Evolutionary conservation across 805 yeast species (phyloP), one percentile per base, ranked within the genome.

Genomic region (Candida glaebosa): DNA sequence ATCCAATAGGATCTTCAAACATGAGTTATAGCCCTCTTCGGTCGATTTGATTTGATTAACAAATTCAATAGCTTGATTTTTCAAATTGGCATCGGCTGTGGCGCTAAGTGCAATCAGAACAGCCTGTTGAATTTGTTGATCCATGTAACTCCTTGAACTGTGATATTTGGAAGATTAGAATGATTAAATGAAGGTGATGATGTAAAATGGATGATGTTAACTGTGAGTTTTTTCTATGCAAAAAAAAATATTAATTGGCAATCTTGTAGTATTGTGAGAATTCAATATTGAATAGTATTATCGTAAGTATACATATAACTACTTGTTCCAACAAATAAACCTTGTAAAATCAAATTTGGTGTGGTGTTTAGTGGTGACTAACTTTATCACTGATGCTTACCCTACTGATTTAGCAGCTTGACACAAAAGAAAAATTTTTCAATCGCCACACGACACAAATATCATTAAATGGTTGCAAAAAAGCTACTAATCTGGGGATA

Each of bases 51-150:
- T 61, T 45, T 75, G 76, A 45, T 70, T 69, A 48, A 79, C 73
- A 56, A 76, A 79, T 18, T 70, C 71, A 41, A 73, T 61, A 12
- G 83, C 79, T 51, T 73, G 71, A 47, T 75, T 78, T 55, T 81
- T 82, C 38, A 87, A 66, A 31, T 57, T 68, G 12, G 73, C 65
- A 58, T 84, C 87, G 7, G 82, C 76, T 18, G 81, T 70, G 22
- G 86, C 83, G 59, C 81, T 79, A 40, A 85, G 76, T 5, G 96
- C 96, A 47, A 88, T 79, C 47, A 79, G 82, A 37, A 90, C 93
- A 32, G 96, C 96, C 65, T 87, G 93, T 60, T 79, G 87, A 54
- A 90, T 83, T 69, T 89, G 95, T 48, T 69, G 67, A 45, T 70
- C 73, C 65, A 60, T 60, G 50, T 34, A 46, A 28, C 20, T 10